Evolutionary conservation across 108 stramenopile species (phyloP).

Genomic region (Cyclotella atomus): DNA sequence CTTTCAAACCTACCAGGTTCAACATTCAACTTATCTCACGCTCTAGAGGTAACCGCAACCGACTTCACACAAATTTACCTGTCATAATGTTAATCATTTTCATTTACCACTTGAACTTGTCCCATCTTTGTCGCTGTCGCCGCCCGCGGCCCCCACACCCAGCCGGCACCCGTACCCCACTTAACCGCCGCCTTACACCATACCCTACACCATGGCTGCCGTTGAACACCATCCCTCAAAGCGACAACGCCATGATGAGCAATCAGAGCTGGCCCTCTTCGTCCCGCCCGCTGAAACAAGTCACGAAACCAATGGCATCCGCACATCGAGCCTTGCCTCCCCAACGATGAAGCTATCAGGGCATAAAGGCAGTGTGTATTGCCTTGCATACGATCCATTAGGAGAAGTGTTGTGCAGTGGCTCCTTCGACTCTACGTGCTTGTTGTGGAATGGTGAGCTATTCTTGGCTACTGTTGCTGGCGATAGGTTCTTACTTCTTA

Average conservation of each 20-base stretch:
- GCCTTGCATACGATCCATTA: conserved; percentile 70
- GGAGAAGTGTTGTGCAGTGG: conserved; percentile 76
- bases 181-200: neutral
- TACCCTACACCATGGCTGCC: conserved; percentile 7
- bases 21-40: too few relatives aligned
- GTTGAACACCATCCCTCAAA: conserved; percentile 21
- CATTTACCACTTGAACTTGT: too few relatives aligned
- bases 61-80: too few relatives aligned
- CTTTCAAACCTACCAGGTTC: too few relatives aligned
- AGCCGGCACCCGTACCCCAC: neutral
- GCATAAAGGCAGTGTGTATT: conserved; percentile 88
- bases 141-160: neutral
- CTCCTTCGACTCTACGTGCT: conserved; percentile 74
- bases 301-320: conserved; percentile 35
- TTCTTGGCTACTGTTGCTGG: neutral
- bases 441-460: conserved; percentile 80
- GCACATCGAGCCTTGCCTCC: conserved; percentile 70
- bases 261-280: conserved; percentile 18
- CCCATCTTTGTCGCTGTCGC: too few relatives aligned
- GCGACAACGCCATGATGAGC: conserved; percentile 15
- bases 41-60: too few relatives aligned
- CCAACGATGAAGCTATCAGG: conserved; percentile 88
- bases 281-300: conserved; percentile 17
- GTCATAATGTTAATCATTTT: too few relatives aligned
- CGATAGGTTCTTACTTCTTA: neutral